A percentile compares a stretch with the other conserved stretches of the same genome.
Evolutionary conservation across 208 protist species (phyloP).

Genomic region (Willaertia magna): DNA sequence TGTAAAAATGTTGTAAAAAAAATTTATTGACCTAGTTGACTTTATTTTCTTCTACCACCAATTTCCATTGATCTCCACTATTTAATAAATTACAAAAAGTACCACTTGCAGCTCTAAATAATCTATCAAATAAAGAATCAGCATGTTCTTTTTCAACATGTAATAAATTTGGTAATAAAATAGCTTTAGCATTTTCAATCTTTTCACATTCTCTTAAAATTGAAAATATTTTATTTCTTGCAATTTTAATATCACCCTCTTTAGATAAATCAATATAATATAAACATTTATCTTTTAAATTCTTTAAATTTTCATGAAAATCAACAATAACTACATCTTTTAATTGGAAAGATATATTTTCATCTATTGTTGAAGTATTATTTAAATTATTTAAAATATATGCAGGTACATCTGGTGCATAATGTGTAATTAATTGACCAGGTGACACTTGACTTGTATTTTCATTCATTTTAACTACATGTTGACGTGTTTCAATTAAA

Average conservation of each 20-base stretch:
- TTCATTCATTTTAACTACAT: neutral
- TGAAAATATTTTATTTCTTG: neutral
- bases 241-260: neutral
- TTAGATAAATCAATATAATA: neutral
- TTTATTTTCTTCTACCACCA: too few relatives aligned
- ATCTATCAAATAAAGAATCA: neutral
- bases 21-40: too few relatives aligned
- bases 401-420: neutral
- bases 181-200: neutral
- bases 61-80: too few relatives aligned
- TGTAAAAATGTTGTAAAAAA: too few relatives aligned
- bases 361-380: neutral
- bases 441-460: neutral
- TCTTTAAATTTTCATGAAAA: neutral
- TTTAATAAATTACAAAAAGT: too few relatives aligned
- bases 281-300: neutral
- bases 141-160: neutral
- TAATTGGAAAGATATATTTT: neutral
- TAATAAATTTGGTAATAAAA: neutral
- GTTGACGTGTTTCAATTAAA: neutral
- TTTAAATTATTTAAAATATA: neutral
- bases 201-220: slow-evolving; percentile 8
- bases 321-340: neutral
- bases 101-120: neutral
- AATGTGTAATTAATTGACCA: slow-evolving; percentile 7